These are phyloP conservation scores for Cardamine chenopodiifolia DNA, from an alignment of 345 rosid species.

Conservation along the genomic window DNA sequence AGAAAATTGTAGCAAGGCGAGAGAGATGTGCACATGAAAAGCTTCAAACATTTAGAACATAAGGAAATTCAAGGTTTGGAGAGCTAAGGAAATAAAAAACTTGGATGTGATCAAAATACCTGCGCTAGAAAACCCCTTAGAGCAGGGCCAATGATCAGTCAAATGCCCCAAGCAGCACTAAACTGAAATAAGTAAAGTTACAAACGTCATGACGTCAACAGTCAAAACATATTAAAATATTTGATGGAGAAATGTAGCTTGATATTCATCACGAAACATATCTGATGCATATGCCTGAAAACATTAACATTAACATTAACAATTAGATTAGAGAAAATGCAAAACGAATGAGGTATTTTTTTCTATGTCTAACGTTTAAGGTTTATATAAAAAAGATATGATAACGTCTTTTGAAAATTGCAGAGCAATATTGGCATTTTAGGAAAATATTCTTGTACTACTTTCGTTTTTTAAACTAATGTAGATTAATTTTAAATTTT, in stretches of 20 bases:
- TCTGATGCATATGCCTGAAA: constrained; percentile 85
- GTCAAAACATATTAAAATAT: constrained; percentile 8
- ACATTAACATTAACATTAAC: constrained; percentile 3
- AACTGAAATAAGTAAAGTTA: constrained; percentile 51
- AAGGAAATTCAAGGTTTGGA: not conserved
- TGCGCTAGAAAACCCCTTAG: constrained; percentile 86
- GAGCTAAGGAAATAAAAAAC: not conserved
- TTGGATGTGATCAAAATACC: constrained; percentile 45
- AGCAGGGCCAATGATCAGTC: constrained; percentile 93
- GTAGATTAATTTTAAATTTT: too few species aligned
- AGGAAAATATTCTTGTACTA: too few species aligned
- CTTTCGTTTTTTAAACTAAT: too few species aligned
- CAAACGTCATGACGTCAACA: not conserved
- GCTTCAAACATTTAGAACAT: constrained; percentile 14
- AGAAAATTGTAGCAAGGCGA: not conserved
- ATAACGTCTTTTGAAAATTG: too few species aligned
- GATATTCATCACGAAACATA: constrained; percentile 74
- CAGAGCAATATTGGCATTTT: too few species aligned
- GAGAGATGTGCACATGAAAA: not conserved
- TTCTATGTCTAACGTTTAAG: too few species aligned
- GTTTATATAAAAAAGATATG: too few species aligned
- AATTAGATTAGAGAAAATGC: not conserved
- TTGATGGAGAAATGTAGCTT: constrained; percentile 49
- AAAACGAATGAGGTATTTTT: too few species aligned
- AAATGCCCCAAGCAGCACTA: constrained; percentile 94